Conservation (phyloP, 148 eudicot genomes). For the Diospyros kaki region DNA sequence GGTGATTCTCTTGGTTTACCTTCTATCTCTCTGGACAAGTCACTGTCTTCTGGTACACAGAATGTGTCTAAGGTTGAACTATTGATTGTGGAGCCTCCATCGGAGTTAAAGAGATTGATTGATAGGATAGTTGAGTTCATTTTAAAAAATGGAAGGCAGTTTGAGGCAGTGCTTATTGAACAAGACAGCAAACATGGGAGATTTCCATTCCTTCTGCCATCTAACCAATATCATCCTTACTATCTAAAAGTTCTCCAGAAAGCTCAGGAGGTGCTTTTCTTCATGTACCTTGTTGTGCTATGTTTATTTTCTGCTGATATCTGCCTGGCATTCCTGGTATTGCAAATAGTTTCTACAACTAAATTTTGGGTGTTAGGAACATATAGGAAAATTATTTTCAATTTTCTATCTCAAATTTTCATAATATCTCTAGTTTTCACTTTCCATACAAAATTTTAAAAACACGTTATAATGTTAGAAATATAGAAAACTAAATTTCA, state of each 20-base stretch:
- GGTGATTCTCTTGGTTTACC: conserved; percentile 26
- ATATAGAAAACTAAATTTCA: too few relatives aligned
- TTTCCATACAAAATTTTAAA: too few relatives aligned
- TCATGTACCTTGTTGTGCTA: neutral
- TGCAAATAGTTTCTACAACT: neutral
- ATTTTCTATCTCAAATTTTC: too few relatives aligned
- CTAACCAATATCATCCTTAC: conserved; percentile 69
- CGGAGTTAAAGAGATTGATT: conserved; percentile 65
- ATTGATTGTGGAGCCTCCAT: conserved; percentile 66
- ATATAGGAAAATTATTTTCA: too few relatives aligned
- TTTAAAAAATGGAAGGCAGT: conserved; percentile 76
- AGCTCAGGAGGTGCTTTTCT: conserved; percentile 66
- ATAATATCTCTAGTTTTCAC: too few relatives aligned
- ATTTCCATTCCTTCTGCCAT: conserved; percentile 78
- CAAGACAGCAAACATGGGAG: conserved; percentile 73
- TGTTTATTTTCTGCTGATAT: conserved; percentile 1
- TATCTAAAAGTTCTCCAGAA: conserved; percentile 60
- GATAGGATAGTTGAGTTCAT: conserved; percentile 81
- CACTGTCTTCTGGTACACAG: conserved; percentile 23
- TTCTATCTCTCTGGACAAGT: conserved; percentile 27
- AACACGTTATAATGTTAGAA: too few relatives aligned
- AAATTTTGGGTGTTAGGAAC: neutral
- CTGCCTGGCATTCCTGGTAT: conserved; percentile 1
- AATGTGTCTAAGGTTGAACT: conserved; percentile 38
- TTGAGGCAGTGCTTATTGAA: conserved; percentile 82